These are phyloP conservation scores for Murraya koenigii DNA, from an alignment of 345 rosid genomes.

Conservation along the genomic window DNA sequence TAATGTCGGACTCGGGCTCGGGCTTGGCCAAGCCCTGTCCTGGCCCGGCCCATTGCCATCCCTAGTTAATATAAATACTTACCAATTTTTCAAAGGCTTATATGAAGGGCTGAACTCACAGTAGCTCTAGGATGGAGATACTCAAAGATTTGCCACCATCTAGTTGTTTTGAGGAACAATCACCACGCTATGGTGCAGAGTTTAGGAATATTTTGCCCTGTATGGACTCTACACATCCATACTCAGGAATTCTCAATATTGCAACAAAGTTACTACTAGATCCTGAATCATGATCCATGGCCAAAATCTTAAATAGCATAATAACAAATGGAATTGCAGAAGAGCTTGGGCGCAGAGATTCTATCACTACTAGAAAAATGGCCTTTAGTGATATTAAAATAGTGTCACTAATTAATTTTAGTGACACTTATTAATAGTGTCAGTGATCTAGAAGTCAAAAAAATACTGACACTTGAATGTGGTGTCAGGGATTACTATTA, in stretches of 20 bases:
- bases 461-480: too few relatives aligned
- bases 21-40: too few relatives aligned
- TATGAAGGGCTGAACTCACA: constrained; percentile 18
- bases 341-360: constrained; percentile 63
- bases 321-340: constrained; percentile 49
- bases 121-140: constrained; percentile 34
- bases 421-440: too few relatives aligned
- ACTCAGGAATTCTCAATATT: constrained; percentile 38
- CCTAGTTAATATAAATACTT: constrained; percentile 48
- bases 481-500: too few relatives aligned
- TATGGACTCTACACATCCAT: constrained; percentile 46
- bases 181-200: constrained; percentile 50
- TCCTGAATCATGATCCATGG: constrained; percentile 48
- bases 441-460: too few relatives aligned
- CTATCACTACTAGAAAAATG: too few relatives aligned
- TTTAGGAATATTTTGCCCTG: constrained; percentile 41
- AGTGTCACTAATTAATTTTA: too few relatives aligned
- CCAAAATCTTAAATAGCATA: constrained; percentile 54
- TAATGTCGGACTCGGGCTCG: too few relatives aligned
- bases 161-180: constrained; percentile 32
- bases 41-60: too few relatives aligned
- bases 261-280: constrained; percentile 33
- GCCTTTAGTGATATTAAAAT: too few relatives aligned
- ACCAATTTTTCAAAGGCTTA: constrained; percentile 49
- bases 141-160: constrained; percentile 66